phyloP scores from a whole-genome alignment of 2,329 filamentous ascomycete genomes.

The Seiridium cupressi region DNA sequence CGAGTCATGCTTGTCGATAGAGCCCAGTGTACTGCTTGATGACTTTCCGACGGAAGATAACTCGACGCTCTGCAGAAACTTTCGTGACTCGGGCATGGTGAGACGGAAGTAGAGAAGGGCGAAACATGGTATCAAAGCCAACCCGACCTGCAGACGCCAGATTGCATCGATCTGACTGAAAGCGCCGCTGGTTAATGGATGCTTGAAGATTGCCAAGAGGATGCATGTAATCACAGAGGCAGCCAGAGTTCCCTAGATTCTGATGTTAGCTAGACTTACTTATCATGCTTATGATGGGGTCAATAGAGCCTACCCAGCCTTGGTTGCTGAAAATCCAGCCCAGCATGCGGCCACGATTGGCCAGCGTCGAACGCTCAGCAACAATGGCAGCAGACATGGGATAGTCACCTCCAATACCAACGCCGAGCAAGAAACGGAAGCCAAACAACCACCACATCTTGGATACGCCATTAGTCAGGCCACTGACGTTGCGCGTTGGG shows the following conservation, averaged over 20 bases:
- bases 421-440: slow-evolving; percentile 53
- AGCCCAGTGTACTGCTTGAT: slow-evolving; percentile 50
- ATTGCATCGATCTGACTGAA: slow-evolving; percentile 57
- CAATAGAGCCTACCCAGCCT: neutral
- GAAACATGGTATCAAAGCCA: slow-evolving; percentile 60
- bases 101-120: slow-evolving; percentile 62
- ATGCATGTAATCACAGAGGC: slow-evolving; percentile 3
- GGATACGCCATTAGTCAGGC: slow-evolving; percentile 8
- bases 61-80: slow-evolving; percentile 31
- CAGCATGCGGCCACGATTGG: slow-evolving; percentile 3
- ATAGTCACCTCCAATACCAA: slow-evolving; percentile 65
- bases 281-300: neutral
- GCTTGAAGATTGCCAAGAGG: slow-evolving; percentile 54
- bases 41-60: slow-evolving; percentile 59
- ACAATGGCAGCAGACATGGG: slow-evolving; percentile 61
- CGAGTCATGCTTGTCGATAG: neutral
- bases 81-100: slow-evolving; percentile 67
- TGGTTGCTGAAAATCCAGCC: slow-evolving; percentile 8
- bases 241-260: neutral
- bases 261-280: neutral
- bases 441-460: slow-evolving; percentile 26
- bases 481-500: neutral
- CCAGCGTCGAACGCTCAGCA: slow-evolving; percentile 25
- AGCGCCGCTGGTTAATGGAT: slow-evolving; percentile 25
- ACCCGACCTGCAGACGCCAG: slow-evolving; percentile 64